Evolutionary conservation across 805 yeast species (phyloP).

Genomic region (Isabelozyma pseudorhagii): DNA sequence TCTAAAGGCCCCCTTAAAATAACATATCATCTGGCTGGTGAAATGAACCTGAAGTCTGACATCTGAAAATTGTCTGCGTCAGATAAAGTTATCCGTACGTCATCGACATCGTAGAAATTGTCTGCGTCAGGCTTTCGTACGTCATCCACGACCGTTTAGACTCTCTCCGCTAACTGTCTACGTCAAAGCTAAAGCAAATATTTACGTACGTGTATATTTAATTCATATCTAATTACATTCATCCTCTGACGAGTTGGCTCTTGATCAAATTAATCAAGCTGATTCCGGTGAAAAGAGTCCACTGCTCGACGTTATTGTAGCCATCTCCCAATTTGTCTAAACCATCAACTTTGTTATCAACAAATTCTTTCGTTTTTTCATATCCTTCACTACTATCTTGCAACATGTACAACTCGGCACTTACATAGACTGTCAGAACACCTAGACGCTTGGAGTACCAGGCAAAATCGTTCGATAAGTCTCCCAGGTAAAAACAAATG

Average conservation of each 20-base stretch:
- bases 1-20: no score
- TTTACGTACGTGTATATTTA: no score
- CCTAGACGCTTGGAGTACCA: conserved; percentile 91
- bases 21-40: no score
- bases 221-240: no score
- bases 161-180: no score
- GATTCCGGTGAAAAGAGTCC: conserved; percentile 67
- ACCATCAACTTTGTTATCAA: conserved; percentile 53
- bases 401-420: conserved; percentile 76
- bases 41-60: no score
- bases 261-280: conserved; percentile 64
- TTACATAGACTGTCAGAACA: conserved; percentile 65
- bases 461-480: conserved; percentile 72
- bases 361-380: conserved; percentile 59
- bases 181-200: no score
- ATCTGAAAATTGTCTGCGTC: no score
- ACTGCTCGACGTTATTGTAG: conserved; percentile 68
- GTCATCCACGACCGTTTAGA: no score
- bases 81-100: no score
- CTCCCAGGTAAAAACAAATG: conserved; percentile 75
- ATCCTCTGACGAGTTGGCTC: conserved; percentile 60
- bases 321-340: conserved; percentile 56
- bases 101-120: no score
- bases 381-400: conserved; percentile 62
- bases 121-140: no score